These are phyloP conservation scores for Phytophthora meadii DNA, from an alignment of 352 stramenopile genomes.

Conservation along the genomic window DNA sequence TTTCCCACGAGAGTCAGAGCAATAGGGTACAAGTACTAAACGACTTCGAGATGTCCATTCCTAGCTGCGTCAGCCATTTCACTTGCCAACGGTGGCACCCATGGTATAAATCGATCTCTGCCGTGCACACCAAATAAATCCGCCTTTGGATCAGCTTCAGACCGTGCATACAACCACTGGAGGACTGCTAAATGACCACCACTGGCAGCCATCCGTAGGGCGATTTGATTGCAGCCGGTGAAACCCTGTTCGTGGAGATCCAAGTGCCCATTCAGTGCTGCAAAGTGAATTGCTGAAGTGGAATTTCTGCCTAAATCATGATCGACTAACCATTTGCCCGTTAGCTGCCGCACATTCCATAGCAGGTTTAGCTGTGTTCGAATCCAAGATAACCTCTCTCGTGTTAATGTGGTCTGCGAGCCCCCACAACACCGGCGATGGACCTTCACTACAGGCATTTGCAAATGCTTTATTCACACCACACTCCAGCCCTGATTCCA, in stretches of 20 bases:
- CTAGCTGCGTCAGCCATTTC: conserved; percentile 2
- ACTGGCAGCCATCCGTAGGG: conserved; percentile 22
- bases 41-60: conserved; percentile 1
- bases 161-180: conserved; percentile 6
- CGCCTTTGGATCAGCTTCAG: background rate
- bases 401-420: background rate
- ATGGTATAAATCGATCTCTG: background rate
- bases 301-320: no score
- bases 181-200: conserved; percentile 6
- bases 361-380: no score
- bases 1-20: conserved; percentile 3
- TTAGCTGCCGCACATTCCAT: no score
- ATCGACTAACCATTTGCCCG: no score
- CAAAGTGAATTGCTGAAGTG: background rate
- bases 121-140: conserved; percentile 1
- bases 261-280: conserved; percentile 2
- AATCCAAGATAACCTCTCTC: no score
- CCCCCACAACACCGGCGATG: background rate
- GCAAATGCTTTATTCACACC: conserved; percentile 4
- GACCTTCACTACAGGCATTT: background rate
- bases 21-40: conserved; percentile 3
- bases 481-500: background rate
- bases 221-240: conserved; percentile 37
- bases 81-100: background rate
- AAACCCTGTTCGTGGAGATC: background rate